phyloP scores from a whole-genome alignment of 2,329 filamentous ascomycete species.

The Diaporthe amygdali region DNA sequence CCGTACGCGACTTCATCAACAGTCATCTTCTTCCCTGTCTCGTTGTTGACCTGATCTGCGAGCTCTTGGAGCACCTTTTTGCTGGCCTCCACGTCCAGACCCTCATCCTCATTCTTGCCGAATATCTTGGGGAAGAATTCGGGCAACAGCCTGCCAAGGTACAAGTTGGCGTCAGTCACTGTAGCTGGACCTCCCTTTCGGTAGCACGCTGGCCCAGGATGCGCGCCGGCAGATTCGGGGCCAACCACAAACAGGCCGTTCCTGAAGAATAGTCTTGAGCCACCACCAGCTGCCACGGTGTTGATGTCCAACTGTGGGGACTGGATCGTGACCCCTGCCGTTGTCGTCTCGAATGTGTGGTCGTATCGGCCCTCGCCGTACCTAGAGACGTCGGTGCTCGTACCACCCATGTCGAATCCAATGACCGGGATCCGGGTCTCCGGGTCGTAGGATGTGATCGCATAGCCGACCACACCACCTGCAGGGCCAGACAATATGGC shows the following conservation, averaged over 20 bases:
- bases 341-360: conserved; percentile 93
- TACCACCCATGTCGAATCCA: conserved; percentile 96
- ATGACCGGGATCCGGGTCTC: conserved; percentile 85
- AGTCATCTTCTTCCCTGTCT: conserved; percentile 74
- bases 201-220: conserved; percentile 90
- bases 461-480: conserved; percentile 93
- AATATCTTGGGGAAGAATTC: conserved; percentile 97
- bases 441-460: conserved; percentile 86
- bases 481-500: conserved; percentile 90
- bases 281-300: conserved; percentile 90
- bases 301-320: conserved; percentile 94
- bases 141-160: conserved; percentile 81
- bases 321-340: conserved; percentile 92
- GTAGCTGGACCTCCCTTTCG: conserved; percentile 87
- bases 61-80: conserved; percentile 77
- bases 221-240: conserved; percentile 85
- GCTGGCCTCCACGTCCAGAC: conserved; percentile 77
- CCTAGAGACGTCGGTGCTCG: conserved; percentile 87
- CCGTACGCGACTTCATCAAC: conserved; percentile 88
- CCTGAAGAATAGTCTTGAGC: conserved; percentile 82
- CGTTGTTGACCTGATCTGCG: conserved; percentile 77
- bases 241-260: conserved; percentile 92
- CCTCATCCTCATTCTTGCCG: conserved; percentile 84
- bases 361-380: conserved; percentile 88
- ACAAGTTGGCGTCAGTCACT: conserved; percentile 92